These are phyloP conservation scores for Epichloe amarillans DNA, from an alignment of 2,329 filamentous ascomycete species.

Conservation along the genomic window DNA sequence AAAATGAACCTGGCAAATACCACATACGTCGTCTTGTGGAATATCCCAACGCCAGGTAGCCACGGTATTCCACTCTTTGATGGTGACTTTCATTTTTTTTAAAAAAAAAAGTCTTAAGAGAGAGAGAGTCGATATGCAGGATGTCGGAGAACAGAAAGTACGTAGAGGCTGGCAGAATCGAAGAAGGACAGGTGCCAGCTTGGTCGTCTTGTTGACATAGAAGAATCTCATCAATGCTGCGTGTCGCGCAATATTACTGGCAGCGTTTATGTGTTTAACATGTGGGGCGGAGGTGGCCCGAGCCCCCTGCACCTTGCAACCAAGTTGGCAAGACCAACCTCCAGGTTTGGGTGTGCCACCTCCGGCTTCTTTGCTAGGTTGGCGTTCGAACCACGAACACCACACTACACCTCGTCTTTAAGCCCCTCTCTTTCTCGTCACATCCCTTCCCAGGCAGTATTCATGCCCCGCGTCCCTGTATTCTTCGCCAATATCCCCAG, in stretches of 20 bases:
- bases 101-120: no score
- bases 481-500: not conserved
- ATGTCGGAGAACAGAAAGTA: no score
- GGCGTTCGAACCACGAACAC: constrained; percentile 1
- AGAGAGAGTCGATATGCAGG: no score
- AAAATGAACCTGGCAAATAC: constrained; percentile 96
- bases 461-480: not conserved
- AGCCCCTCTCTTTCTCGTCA: constrained; percentile 2
- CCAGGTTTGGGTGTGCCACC: not conserved
- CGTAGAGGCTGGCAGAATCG: not conserved
- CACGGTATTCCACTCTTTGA: constrained; percentile 85
- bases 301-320: no score
- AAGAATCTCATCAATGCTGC: no score
- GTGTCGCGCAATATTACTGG: no score
- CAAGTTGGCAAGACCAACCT: no score
- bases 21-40: constrained; percentile 92
- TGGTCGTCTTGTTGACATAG: no score
- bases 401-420: constrained; percentile 1
- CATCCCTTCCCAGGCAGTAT: not conserved
- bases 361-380: not conserved
- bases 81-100: constrained; percentile 75
- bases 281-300: no score
- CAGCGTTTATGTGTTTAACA: no score
- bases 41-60: constrained; percentile 98
- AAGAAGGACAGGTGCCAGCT: not conserved